Evolutionary conservation across 2,329 filamentous ascomycete species (phyloP), one percentile per base, ranked within the genome.

Genomic region (Phialophora tarda): DNA sequence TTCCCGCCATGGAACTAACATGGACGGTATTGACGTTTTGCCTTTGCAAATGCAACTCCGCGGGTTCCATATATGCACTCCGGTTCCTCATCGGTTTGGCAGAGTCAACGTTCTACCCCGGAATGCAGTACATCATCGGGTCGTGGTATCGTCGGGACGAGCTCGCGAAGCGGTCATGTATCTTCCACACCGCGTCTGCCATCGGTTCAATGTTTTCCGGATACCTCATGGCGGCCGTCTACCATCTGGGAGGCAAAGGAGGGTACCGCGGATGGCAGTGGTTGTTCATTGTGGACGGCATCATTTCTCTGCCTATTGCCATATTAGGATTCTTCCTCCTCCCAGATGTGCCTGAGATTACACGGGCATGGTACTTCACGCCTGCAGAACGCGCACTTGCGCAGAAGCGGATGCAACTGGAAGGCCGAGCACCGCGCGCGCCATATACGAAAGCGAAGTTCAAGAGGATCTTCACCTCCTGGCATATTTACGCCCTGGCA

Each of bases 401-500:
- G 0, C 77, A 80, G 61, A 81, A 81, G 67, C 76, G 84, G 28
- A 85, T 86, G 83, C 69, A 81, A 67, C 71, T 82, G 4, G 82
- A 84, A 74, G 81, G 83, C 21, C 75, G 84, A 11, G 74, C 80
- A 66, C 74, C 78, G 24, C 74, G 81, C 60, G 74, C 77, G 53
- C 81, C 81, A 0, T 84, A 82, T 69, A 84, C 82, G 0, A 78
- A 76, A 60, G 73, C 76, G 2, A 89, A 88, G 75, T 72, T 90
- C 47, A 82, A 81, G 74, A 85, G 83, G 71, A 89, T 90, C 21
- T 84, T 89, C 64, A 80, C 81, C 0, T 85, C 84, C 5, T 90
- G 88, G 88, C 88, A 88, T 68, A 85, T 90, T 1, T 90, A 88
- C 63, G 70, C 83, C 0, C 77, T 91, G 2, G 82, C 82, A 0